Evolutionary conservation across 2,329 filamentous ascomycete genomes (phyloP).

Genomic region (Fusarium begoniae): DNA sequence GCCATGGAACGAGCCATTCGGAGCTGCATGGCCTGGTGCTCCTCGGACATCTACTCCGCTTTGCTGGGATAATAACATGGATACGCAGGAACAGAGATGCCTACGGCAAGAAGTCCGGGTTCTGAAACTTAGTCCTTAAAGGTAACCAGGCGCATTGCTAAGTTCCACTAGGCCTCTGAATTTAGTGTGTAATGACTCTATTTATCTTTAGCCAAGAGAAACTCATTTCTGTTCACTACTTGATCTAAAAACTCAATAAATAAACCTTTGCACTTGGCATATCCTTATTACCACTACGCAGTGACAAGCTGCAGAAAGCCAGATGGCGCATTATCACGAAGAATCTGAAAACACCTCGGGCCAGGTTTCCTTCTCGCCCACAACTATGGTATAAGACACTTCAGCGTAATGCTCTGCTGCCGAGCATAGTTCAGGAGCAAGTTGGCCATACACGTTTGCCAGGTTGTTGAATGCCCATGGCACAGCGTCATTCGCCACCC

Average conservation of each 20-base stretch:
- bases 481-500: neutral
- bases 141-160: too few relatives aligned
- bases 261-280: neutral
- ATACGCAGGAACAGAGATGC: too few relatives aligned
- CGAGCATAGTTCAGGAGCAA: neutral
- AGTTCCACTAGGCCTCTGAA: too few relatives aligned
- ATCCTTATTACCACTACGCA: neutral
- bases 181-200: too few relatives aligned
- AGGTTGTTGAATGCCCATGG: neutral
- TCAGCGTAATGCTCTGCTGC: neutral
- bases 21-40: too few relatives aligned
- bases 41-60: too few relatives aligned
- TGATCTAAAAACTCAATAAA: too few relatives aligned
- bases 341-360: neutral
- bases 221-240: too few relatives aligned
- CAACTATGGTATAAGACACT: neutral
- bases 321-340: neutral
- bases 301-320: neutral
- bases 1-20: too few relatives aligned
- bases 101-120: too few relatives aligned
- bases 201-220: too few relatives aligned
- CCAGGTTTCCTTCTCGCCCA: neutral
- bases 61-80: too few relatives aligned
- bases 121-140: fast-evolving
- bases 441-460: neutral